A percentile compares a stretch with the other conserved stretches of the same genome.
Evolutionary conservation across 805 yeast genomes (phyloP).

Genomic region (Osmozyma mogii): DNA sequence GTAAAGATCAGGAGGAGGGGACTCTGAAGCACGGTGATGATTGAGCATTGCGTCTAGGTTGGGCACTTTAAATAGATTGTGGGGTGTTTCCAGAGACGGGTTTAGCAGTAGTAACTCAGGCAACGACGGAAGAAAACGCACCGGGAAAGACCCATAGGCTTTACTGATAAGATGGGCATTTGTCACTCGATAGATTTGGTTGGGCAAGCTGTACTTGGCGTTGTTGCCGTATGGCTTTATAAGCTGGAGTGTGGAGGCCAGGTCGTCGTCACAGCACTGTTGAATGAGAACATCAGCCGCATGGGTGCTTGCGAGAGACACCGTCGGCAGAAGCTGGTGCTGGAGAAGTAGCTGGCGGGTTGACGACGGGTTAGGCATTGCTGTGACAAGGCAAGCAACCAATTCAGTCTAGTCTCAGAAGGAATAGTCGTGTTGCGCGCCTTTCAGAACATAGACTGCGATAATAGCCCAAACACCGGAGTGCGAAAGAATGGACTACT

Average conservation of each 20-base stretch:
- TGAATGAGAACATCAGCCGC: constrained; percentile 39
- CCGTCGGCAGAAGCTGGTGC: constrained; percentile 45
- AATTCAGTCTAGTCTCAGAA: no score
- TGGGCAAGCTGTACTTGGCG: constrained; percentile 33
- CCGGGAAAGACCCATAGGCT: constrained; percentile 45
- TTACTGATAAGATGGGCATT: constrained; percentile 45
- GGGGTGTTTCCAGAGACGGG: constrained; percentile 4
- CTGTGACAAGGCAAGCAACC: no score
- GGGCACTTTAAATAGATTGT: constrained; percentile 2
- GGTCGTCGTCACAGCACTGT: constrained; percentile 26
- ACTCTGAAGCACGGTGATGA: constrained; percentile 24
- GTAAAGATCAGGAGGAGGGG: constrained; percentile 39
- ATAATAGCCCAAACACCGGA: no score
- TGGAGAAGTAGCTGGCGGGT: constrained; percentile 35
- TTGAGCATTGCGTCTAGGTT: constrained; percentile 10
- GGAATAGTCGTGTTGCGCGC: no score
- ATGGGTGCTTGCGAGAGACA: constrained; percentile 41
- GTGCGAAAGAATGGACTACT: no score
- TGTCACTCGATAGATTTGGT: constrained; percentile 39
- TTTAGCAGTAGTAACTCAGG: constrained; percentile 31
- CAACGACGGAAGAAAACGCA: constrained; percentile 41
- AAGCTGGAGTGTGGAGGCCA: constrained; percentile 38
- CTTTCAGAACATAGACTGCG: no score
- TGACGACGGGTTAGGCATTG: constrained; percentile 31
- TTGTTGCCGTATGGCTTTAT: constrained; percentile 50